These are phyloP conservation scores for Calonectria crousiana DNA, from an alignment of 2,329 filamentous ascomycete genomes.

Conservation along the genomic window DNA sequence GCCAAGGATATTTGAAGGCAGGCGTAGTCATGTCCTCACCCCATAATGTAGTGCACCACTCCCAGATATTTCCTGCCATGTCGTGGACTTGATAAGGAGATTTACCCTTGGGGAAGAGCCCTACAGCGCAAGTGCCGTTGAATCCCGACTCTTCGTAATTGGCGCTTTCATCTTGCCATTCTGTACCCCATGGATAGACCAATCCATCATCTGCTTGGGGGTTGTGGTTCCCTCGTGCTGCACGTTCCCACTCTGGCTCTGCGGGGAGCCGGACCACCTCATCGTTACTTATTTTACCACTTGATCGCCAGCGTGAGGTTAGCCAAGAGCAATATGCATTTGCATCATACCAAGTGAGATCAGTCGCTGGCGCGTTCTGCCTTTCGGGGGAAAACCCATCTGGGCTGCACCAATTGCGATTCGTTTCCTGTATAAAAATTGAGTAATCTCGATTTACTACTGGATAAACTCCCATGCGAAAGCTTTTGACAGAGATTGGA, in stretches of 20 bases:
- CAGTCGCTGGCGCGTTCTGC: background rate
- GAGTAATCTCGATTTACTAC: background rate
- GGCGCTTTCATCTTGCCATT: background rate
- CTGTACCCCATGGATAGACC: constrained; percentile 6
- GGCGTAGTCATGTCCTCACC: constrained; percentile 1
- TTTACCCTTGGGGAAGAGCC: background rate
- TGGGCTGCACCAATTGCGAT: background rate
- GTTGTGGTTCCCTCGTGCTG: background rate
- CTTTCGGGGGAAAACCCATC: background rate
- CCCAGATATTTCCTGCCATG: constrained; percentile 9
- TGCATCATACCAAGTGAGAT: constrained; percentile 9
- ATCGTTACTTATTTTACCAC: background rate
- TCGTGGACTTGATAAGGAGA: background rate
- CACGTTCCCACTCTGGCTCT: constrained; percentile 8
- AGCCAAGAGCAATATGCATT: constrained; percentile 5
- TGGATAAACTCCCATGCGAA: background rate
- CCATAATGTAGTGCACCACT: constrained; percentile 12
- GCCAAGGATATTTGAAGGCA: background rate
- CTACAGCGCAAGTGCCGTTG: background rate
- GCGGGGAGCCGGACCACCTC: background rate
- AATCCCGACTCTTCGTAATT: constrained; percentile 2
- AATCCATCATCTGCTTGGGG: background rate
- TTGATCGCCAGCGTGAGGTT: background rate
- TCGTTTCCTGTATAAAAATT: background rate
- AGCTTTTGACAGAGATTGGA: background rate